Conservation (phyloP, 1,284 basidiomycete genomes). For the Leccinum cinnamomeum region DNA sequence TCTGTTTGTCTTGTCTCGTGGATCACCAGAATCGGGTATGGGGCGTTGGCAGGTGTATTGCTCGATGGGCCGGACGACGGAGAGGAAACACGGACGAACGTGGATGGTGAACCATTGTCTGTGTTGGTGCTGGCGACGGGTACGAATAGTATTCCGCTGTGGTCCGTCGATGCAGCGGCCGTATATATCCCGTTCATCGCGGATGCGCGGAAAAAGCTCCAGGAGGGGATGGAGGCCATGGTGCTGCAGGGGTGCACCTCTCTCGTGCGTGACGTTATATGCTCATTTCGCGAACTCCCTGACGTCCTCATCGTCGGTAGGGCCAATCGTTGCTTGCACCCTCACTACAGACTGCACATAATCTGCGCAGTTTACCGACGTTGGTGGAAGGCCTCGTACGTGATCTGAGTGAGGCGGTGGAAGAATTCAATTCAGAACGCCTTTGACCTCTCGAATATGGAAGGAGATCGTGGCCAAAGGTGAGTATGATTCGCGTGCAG, state of each 20-base stretch:
- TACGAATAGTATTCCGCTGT: constrained; percentile 50
- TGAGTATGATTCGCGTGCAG: constrained; percentile 32
- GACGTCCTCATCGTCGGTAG: constrained; percentile 41
- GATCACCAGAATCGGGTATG: not conserved
- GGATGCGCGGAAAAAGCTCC: constrained; percentile 66
- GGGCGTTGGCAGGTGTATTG: constrained; percentile 21
- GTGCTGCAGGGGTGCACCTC: constrained; percentile 74
- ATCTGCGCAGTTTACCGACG: constrained; percentile 81
- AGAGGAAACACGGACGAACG: constrained; percentile 1
- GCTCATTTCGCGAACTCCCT: not conserved
- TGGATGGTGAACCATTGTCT: constrained; percentile 9
- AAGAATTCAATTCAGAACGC: constrained; percentile 74
- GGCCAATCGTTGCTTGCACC: constrained; percentile 88
- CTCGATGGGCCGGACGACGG: constrained; percentile 27
- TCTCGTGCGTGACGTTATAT: constrained; percentile 50
- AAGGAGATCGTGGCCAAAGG: constrained; percentile 80
- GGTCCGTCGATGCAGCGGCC: constrained; percentile 68
- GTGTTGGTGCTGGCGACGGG: constrained; percentile 1
- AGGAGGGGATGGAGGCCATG: constrained; percentile 86
- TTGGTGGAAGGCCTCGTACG: constrained; percentile 79
- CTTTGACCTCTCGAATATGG: constrained; percentile 88
- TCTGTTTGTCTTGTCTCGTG: not conserved
- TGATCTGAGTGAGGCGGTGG: constrained; percentile 84
- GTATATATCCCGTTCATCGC: constrained; percentile 73
- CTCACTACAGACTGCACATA: constrained; percentile 93